Percentiles rank a stretch among this genome's conserved stretches.
phyloP scores from a whole-genome alignment of 23 red algal species.

The Chondrus crispus region DNA sequence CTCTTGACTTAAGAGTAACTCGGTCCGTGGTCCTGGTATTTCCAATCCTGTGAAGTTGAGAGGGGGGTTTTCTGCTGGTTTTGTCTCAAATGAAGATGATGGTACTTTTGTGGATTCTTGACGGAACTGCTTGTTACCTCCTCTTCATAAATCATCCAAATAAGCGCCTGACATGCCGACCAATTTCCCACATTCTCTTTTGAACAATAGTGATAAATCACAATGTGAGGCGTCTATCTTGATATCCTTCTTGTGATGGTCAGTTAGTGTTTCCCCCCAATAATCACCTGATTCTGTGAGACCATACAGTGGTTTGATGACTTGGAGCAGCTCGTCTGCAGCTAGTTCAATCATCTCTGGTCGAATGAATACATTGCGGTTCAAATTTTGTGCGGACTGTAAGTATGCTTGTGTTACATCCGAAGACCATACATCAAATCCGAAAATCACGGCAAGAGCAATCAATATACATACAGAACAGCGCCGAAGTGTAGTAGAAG shows the following conservation, averaged over 20 bases:
- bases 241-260: neutral
- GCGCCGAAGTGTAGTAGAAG: neutral
- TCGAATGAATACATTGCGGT: neutral
- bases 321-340: neutral
- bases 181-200: neutral
- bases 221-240: neutral
- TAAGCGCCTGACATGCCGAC: neutral
- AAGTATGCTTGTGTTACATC: neutral
- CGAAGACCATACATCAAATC: neutral
- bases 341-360: neutral
- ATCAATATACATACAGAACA: neutral
- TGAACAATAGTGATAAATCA: neutral
- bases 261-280: neutral
- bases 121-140: too few species aligned
- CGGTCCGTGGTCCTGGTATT: neutral
- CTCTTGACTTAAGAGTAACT: neutral
- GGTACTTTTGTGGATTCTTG: too few species aligned
- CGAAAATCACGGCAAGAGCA: neutral
- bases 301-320: neutral
- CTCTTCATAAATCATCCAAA: neutral
- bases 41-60: neutral
- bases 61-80: too few species aligned
- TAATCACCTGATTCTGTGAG: neutral
- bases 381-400: neutral
- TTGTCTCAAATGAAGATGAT: too few species aligned